Percentiles rank a stretch among this genome's conserved stretches.
Conservation (phyloP, 495 filamentous ascomycete species). For the Pseudoneurospora amorphoporcata region DNA sequence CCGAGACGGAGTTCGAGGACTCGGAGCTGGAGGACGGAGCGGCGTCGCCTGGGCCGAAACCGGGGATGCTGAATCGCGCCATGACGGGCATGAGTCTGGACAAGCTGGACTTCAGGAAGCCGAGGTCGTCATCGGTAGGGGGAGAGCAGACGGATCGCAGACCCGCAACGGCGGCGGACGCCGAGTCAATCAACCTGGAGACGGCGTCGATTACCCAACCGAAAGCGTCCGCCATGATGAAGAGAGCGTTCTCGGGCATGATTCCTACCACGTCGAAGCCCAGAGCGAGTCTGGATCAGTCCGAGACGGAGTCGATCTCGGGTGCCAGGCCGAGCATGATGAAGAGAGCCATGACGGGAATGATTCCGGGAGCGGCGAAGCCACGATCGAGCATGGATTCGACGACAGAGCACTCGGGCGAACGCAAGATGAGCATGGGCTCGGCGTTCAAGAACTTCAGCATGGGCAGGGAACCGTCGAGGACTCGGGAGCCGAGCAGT, state of each 20-base stretch:
- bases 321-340: not conserved
- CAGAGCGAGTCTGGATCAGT: not conserved
- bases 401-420: not conserved
- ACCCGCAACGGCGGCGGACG: not conserved
- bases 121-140: not conserved
- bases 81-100: not conserved
- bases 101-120: not conserved
- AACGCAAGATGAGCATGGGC: not conserved
- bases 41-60: not conserved
- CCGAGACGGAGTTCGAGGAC: not conserved
- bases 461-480: not conserved
- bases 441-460: not conserved
- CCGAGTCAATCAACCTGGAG: not conserved
- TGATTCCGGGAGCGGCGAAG: not conserved
- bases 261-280: not conserved
- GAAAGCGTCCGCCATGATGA: not conserved
- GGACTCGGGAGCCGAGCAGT: not conserved
- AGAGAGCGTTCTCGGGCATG: not conserved
- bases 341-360: not conserved
- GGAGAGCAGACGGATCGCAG: not conserved
- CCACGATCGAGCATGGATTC: not conserved
- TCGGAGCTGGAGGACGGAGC: not conserved
- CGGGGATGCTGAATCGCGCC: not conserved
- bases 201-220: not conserved
- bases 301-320: not conserved